Evolutionary conservation across 257 asterid genomes (phyloP), one percentile per base, ranked within the genome.

Genomic region (Echium plantagineum): DNA sequence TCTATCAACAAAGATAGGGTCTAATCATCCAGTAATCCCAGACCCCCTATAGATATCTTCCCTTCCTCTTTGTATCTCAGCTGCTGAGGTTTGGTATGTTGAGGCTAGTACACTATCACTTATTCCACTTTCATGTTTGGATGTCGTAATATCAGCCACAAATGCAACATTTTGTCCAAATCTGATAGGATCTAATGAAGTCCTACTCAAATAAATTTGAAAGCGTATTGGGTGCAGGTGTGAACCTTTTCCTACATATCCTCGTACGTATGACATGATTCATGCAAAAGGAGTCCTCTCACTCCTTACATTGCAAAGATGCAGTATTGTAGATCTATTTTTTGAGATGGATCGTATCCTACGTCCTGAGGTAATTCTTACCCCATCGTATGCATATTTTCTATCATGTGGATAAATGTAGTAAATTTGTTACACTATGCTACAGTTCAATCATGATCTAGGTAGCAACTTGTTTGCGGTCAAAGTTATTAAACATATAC

Each of bases 221-320:
- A 17, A 52, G 18, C 56, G 4, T 16, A 52, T 19, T 53, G 68
- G 59, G 49, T 66, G 61, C 80, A 90, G 97, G 97, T 90, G 97
- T 57, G 96, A 90, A 69, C 90, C 96, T 59, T 90, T 90, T 71
- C 97, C 96, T 62, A 90, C 97, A 35, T 90, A 87, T 76, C 94
- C 97, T 52, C 88, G 97, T 61, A 85, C 96, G 35, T 90, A 90
- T 57, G 97, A 90, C 79, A 74, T 87, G 89, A 89, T 90, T 70
- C 85, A 90, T 5, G 97, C 83, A 60, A 81, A 80, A 46, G 83
- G 88, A 38, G 89, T 87, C 52, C 81, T 90, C 21, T 78, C 97
- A 15, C 85, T 70, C 70, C 62, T 80, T 74, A 77, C 74, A 60
- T 60, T 79, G 48, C 75, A 79, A 54, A 67, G 77, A 52, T 90